Evolutionary conservation across 805 yeast genomes (phyloP).

Genomic region (Middelhovenomyces tepae): DNA sequence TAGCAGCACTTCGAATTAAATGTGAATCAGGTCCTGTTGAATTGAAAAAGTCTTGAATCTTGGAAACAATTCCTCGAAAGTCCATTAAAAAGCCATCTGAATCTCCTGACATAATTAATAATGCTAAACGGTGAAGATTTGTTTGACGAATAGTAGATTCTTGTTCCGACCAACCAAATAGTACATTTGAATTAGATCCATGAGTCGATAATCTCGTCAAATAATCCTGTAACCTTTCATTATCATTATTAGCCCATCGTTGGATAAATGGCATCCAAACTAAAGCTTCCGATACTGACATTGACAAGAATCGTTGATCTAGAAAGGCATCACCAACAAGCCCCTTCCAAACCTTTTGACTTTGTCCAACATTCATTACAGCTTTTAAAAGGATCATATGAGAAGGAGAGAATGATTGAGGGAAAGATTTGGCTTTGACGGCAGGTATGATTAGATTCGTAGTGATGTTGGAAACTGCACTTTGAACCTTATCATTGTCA

Average conservation of each 20-base stretch:
- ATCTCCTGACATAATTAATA: constrained; percentile 53
- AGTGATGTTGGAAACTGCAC: constrained; percentile 43
- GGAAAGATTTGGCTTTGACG: constrained; percentile 37
- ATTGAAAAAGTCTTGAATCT: constrained; percentile 35
- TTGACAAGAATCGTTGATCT: constrained; percentile 49
- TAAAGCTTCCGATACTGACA: constrained; percentile 23
- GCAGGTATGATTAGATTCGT: constrained; percentile 46
- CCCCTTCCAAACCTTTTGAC: constrained; percentile 54
- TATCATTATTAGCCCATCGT: constrained; percentile 58
- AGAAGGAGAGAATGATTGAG: constrained; percentile 34
- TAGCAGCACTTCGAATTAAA: constrained; percentile 39
- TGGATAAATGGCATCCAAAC: constrained; percentile 49
- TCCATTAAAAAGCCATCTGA: constrained; percentile 44
- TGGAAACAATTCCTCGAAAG: constrained; percentile 39
- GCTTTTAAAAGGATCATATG: constrained; percentile 35
- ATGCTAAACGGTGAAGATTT: constrained; percentile 55
- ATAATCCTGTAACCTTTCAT: constrained; percentile 47
- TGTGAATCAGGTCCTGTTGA: constrained; percentile 26
- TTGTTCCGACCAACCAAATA: constrained; percentile 65
- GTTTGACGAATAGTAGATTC: constrained; percentile 47
- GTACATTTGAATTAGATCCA: constrained; percentile 45
- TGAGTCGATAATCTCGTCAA: constrained; percentile 35
- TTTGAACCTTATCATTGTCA: constrained; percentile 54
- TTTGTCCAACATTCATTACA: constrained; percentile 24
- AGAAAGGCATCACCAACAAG: constrained; percentile 54